Percentiles rank a stretch among this genome's conserved stretches.
phyloP scores from a whole-genome alignment of 2,329 filamentous ascomycete genomes.

The Aaosphaeria arxii region DNA sequence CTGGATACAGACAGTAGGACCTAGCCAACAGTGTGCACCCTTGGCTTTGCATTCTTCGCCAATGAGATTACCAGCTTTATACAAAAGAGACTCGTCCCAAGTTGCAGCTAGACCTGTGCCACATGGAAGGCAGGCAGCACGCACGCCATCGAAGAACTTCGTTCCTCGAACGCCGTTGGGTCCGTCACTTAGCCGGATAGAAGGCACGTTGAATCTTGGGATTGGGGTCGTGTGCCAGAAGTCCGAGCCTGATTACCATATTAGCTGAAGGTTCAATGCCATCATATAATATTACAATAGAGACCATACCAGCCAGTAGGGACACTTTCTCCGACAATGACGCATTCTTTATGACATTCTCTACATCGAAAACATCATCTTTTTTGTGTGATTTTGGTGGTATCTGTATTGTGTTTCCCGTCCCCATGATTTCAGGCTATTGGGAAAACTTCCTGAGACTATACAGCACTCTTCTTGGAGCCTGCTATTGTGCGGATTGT shows the following conservation, averaged over 20 bases:
- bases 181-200: neutral
- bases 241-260: neutral
- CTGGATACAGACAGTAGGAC: constrained; percentile 72
- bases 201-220: neutral
- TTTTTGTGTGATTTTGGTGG: no score
- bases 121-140: constrained; percentile 68
- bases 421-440: no score
- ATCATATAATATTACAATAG: no score
- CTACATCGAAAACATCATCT: no score
- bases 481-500: no score
- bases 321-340: no score
- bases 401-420: no score
- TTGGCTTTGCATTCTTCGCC: constrained; percentile 66
- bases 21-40: constrained; percentile 66
- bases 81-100: constrained; percentile 67
- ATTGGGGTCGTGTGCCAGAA: neutral
- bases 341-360: no score
- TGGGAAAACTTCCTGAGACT: no score
- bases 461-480: no score
- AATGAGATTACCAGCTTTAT: constrained; percentile 63
- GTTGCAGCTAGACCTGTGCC: constrained; percentile 63
- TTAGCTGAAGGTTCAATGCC: no score
- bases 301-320: no score
- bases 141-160: constrained; percentile 34
- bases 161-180: neutral